A percentile compares a stretch with the other conserved stretches of the same genome.
Conservation (phyloP, 2,329 filamentous ascomycete species). For the Nemania abortiva region DNA sequence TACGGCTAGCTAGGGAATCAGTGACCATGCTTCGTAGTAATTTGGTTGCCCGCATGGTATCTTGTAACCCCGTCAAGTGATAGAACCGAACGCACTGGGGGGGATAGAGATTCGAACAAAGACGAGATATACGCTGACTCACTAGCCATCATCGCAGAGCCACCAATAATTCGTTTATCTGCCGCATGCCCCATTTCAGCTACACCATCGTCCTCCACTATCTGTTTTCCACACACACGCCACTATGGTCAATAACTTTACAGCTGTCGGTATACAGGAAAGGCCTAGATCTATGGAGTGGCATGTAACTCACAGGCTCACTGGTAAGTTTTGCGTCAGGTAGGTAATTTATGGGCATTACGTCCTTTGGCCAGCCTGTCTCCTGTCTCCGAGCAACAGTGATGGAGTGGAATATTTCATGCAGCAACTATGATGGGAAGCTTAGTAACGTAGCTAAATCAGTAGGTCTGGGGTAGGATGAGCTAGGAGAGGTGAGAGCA, state of each 20-base stretch:
- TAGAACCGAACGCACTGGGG: neutral
- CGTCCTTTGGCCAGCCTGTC: neutral
- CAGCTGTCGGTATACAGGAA: neutral
- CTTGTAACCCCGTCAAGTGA: no score
- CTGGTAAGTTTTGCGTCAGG: no score
- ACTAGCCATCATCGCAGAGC: neutral
- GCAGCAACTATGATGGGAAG: constrained; percentile 11
- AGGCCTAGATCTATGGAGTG: neutral
- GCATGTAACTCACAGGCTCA: constrained; percentile 30
- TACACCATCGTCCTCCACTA: neutral
- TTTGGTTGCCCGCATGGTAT: no score
- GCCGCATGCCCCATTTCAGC: constrained; percentile 23
- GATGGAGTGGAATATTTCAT: constrained; percentile 28
- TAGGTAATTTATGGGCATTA: constrained; percentile 1
- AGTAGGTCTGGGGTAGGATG: no score
- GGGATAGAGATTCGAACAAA: neutral
- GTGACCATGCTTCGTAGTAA: neutral
- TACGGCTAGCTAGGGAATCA: constrained; percentile 3
- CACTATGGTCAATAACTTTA: neutral
- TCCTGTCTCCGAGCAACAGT: neutral
- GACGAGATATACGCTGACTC: constrained; percentile 11
- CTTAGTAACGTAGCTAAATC: neutral
- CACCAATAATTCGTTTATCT: constrained; percentile 29
- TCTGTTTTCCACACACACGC: neutral
- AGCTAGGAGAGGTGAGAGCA: neutral